phyloP scores from a whole-genome alignment of 345 rosid genomes.

The Eucalyptus paniculata region DNA sequence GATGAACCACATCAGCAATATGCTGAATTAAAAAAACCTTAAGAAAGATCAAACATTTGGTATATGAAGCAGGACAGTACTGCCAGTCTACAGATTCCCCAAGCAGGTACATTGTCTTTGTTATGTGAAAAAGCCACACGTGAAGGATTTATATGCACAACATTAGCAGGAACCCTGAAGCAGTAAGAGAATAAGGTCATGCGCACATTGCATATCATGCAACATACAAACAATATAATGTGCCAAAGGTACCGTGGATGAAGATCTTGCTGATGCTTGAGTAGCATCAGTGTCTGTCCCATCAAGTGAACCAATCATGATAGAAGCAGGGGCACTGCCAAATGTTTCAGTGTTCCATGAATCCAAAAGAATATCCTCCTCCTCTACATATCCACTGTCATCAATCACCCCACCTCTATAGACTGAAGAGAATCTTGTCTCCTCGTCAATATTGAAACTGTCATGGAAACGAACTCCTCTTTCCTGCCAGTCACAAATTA shows the following conservation, averaged over 20 bases:
- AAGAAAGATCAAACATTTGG: not conserved
- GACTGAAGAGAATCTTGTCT: constrained; percentile 80
- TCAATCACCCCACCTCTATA: constrained; percentile 36
- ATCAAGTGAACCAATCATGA: constrained; percentile 20
- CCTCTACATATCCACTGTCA: constrained; percentile 73
- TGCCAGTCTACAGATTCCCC: not conserved
- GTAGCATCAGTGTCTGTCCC: constrained; percentile 27
- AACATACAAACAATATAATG: not conserved
- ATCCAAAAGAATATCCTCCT: constrained; percentile 51
- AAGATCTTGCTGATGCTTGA: constrained; percentile 30
- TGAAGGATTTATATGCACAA: not conserved
- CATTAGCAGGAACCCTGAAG: not conserved
- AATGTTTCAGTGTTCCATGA: constrained; percentile 45
- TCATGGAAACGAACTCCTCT: constrained; percentile 59
- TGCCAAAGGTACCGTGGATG: constrained; percentile 19
- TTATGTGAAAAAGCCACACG: not conserved
- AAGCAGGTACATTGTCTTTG: not conserved
- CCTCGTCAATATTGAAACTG: constrained; percentile 61
- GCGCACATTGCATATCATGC: not conserved
- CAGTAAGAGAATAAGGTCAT: not conserved
- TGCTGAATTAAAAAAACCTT: not conserved
- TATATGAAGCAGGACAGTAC: not conserved
- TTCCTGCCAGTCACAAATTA: constrained; percentile 42
- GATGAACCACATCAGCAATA: not conserved
- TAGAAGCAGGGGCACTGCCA: constrained; percentile 34